phyloP scores from a whole-genome alignment of 2,329 filamentous ascomycete species.

The Diaporthe velutina region DNA sequence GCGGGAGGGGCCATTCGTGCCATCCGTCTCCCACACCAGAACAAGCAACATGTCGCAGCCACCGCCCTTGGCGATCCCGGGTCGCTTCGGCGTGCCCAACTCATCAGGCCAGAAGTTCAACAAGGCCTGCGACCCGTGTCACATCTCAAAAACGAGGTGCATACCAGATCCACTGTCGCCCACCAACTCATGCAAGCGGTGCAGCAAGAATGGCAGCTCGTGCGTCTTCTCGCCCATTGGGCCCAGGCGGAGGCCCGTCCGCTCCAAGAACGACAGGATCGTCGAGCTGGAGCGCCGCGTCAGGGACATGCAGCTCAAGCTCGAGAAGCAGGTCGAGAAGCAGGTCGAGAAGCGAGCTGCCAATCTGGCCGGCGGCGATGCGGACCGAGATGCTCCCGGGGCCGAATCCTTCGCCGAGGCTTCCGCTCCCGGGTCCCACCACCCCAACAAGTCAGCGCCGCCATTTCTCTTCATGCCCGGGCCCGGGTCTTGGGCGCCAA shows the following conservation, averaged over 20 bases:
- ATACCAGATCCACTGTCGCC: conserved; percentile 37
- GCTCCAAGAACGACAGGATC: conserved; percentile 39
- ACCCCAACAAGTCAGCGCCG: neutral
- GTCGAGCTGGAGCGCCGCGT: conserved; percentile 39
- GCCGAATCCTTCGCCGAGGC: conserved; percentile 9
- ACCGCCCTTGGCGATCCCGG: neutral
- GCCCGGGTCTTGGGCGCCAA: neutral
- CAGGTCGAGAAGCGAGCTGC: conserved; percentile 4
- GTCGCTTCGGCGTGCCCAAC: conserved; percentile 19
- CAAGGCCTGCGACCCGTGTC: conserved; percentile 39
- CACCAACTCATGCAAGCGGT: conserved; percentile 35
- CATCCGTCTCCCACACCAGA: neutral
- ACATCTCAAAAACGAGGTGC: conserved; percentile 38
- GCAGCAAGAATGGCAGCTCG: conserved; percentile 37
- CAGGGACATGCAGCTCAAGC: conserved; percentile 38
- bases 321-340: conserved; percentile 34
- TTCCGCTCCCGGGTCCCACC: neutral
- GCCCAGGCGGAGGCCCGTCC: conserved; percentile 33
- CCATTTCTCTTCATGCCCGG: neutral
- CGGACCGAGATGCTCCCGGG: neutral
- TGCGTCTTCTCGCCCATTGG: conserved; percentile 38
- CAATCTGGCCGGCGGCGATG: neutral
- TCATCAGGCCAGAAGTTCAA: conserved; percentile 33
- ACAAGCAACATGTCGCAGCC: conserved; percentile 15
- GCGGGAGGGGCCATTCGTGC: neutral